Percentiles rank a stretch among this genome's conserved stretches.
These are phyloP conservation scores for Parietichytrium sp. DNA, from an alignment of 108 stramenopile genomes.

Conservation along the genomic window DNA sequence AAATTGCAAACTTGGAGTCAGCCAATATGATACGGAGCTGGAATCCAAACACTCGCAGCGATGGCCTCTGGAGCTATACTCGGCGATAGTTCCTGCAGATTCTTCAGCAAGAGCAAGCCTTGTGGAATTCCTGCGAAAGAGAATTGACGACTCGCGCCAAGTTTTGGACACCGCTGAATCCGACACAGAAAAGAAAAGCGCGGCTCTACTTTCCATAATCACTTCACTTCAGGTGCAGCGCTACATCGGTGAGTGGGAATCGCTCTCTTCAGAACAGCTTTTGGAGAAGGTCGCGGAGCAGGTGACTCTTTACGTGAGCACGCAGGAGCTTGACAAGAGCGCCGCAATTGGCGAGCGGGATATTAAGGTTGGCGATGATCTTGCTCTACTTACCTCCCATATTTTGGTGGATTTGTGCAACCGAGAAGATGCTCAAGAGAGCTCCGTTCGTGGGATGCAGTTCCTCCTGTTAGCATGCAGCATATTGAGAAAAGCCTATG, in stretches of 20 bases:
- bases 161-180: neutral
- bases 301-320: neutral
- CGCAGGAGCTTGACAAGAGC: constrained; percentile 7
- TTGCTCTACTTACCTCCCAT: neutral
- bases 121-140: neutral
- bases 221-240: neutral
- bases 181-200: neutral
- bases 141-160: neutral
- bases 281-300: neutral
- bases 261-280: neutral
- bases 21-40: neutral
- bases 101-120: neutral
- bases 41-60: neutral
- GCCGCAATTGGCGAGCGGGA: neutral
- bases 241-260: neutral
- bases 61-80: neutral
- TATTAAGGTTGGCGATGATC: constrained; percentile 5
- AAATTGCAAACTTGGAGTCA: neutral
- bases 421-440: neutral
- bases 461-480: neutral
- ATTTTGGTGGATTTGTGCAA: neutral
- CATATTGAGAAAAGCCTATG: neutral
- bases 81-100: neutral
- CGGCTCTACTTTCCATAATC: neutral
- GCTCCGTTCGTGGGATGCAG: neutral